A percentile compares a stretch with the other conserved stretches of the same genome.
Evolutionary conservation across 768 basidiomycete species (phyloP).

Genomic region (Leccinum boreale): DNA sequence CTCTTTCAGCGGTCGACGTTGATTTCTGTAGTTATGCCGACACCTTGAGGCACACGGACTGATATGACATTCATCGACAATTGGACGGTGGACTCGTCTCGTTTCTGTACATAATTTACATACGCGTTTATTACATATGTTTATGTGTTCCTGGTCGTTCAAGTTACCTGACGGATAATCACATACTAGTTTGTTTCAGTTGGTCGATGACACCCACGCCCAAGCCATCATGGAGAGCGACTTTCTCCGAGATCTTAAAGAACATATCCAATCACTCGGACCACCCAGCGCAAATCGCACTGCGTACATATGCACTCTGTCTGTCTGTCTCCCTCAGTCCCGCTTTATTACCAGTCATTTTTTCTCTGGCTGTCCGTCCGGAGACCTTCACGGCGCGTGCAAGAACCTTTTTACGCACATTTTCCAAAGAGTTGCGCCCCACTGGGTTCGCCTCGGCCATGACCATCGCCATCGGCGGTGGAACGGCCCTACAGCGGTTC

Average conservation of each 20-base stretch:
- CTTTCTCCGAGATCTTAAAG: background rate
- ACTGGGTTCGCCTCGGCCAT: constrained; percentile 72
- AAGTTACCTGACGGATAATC: background rate
- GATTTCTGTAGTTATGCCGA: constrained; percentile 70
- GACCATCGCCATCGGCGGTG: constrained; percentile 61
- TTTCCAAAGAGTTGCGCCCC: constrained; percentile 54
- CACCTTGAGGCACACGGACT: constrained; percentile 7
- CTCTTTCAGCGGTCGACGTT: constrained; percentile 39
- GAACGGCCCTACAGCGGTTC: constrained; percentile 47
- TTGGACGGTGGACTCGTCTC: background rate
- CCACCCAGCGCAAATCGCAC: constrained; percentile 55
- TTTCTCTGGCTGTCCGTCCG: constrained; percentile 29
- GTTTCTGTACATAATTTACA: background rate
- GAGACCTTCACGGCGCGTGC: constrained; percentile 20
- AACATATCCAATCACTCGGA: constrained; percentile 33
- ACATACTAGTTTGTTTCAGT: background rate
- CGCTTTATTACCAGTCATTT: constrained; percentile 51
- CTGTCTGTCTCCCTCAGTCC: constrained; percentile 69
- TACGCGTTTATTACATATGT: constrained; percentile 2
- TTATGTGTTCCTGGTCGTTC: background rate
- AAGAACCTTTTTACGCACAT: constrained; percentile 29
- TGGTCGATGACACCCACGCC: constrained; percentile 7
- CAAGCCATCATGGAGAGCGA: constrained; percentile 1
- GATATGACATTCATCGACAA: background rate
- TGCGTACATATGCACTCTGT: constrained; percentile 66